phyloP scores from a whole-genome alignment of 495 filamentous ascomycete species.

The Diplogelasinospora grovesii region DNA sequence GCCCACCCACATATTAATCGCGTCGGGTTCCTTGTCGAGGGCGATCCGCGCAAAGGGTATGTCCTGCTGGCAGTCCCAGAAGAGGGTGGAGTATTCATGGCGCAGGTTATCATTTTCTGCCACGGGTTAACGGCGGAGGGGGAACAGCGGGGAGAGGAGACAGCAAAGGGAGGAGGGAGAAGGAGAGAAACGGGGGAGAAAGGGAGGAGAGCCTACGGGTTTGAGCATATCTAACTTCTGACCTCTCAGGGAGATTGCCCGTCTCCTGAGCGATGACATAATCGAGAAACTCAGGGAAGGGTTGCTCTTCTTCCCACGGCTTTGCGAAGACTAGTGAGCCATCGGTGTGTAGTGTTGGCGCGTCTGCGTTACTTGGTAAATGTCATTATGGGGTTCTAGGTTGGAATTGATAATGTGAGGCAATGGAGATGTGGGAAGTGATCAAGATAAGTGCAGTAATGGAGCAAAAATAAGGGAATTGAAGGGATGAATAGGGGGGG shows the following conservation, averaged over 20 bases:
- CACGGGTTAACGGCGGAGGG: neutral
- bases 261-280: constrained; percentile 37
- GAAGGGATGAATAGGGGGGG: too few species aligned
- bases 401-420: constrained; percentile 7
- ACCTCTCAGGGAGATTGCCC: neutral
- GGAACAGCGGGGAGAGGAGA: neutral
- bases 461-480: too few species aligned
- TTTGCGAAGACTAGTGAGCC: constrained; percentile 46
- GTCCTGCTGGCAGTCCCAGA: constrained; percentile 44
- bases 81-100: constrained; percentile 56
- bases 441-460: too few species aligned
- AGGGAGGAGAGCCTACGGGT: constrained; percentile 32
- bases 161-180: neutral
- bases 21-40: constrained; percentile 54
- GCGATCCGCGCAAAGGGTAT: constrained; percentile 64
- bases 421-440: too few species aligned
- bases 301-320: constrained; percentile 47
- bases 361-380: constrained; percentile 52
- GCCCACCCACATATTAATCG: constrained; percentile 76
- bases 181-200: neutral
- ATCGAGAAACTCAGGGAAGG: constrained; percentile 40
- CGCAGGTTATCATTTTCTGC: constrained; percentile 71
- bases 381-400: neutral
- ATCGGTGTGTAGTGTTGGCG: constrained; percentile 35
- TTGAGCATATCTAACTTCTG: constrained; percentile 48